Evolutionary conservation across 1,139 yeast species (phyloP), one percentile per base, ranked within the genome.

Genomic region (Pichia sp.): DNA sequence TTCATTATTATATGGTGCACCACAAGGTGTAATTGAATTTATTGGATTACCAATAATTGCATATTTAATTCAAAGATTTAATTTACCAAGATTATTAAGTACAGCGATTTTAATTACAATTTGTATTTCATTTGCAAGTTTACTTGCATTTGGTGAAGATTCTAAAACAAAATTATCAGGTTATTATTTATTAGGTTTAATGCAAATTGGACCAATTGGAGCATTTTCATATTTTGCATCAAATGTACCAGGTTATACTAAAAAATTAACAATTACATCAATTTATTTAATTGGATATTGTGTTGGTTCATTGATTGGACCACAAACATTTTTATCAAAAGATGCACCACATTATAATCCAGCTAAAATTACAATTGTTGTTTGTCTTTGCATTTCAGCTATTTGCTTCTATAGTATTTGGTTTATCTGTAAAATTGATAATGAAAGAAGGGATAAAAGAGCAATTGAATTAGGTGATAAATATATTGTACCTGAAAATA

Each of bases 281-380:
- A 55, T 75, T 28, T 68, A 72, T 31, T 68, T 80, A 60, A 64
- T 79, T 23, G 50, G 48, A 1, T 79, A 76, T 52, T 76, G 82
- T 49, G 71, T 72, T 20, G 85, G 91, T 19, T 81, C 81, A 49
- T 64, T 81, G 35, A 66, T 77, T 40, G 77, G 77, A 1, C 74
- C 76, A 5, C 75, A 70, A 48, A 66, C 74, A 4, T 72, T 71
- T 47, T 53, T 60, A 23, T 55, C 58, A 0, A 45, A 42, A 3
- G 70, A 72, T 50, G 68, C 71, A 0, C 77, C 77, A 7, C 36
- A 43, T 26, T 41, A 41, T 21, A 6, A 28, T 2, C 37, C 37
- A 9, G 42, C 42, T 5, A 68, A 69, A 48, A 62, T 67, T 31
- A 63, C 73, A n/a, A 68, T 72, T 56, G 69, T 71, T 17, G 69